Percentiles rank a stretch among this genome's conserved stretches.
phyloP scores from a whole-genome alignment of 176 grass and related monocot genomes.

The Eleusine indica region DNA sequence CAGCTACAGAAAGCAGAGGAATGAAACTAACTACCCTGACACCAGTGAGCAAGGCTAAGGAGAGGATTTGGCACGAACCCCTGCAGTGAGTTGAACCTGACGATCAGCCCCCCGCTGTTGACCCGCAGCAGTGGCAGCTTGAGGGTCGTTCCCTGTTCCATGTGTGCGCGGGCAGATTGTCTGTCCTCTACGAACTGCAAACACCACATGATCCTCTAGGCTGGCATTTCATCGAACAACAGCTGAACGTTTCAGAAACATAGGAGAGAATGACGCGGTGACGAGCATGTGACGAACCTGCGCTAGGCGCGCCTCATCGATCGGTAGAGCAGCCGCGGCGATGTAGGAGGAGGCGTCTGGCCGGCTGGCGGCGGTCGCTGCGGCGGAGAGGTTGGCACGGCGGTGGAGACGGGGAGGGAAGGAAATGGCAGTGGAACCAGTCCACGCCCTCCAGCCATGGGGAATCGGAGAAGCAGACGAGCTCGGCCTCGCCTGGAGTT shows the following conservation, averaged over 20 bases:
- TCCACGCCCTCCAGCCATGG: too few species aligned
- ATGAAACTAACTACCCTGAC: constrained; percentile 47
- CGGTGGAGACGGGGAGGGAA: not conserved
- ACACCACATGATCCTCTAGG: not conserved
- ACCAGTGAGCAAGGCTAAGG: constrained; percentile 72
- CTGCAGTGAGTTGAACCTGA: constrained; percentile 74
- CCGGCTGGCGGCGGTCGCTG: constrained; percentile 35
- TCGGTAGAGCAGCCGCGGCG: not conserved
- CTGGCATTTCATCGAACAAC: constrained; percentile 51
- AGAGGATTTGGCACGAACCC: constrained; percentile 93
- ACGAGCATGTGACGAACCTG: constrained; percentile 35
- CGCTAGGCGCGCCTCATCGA: constrained; percentile 49
- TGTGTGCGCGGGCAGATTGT: constrained; percentile 55
- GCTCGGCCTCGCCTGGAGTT: too few species aligned
- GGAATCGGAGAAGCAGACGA: too few species aligned
- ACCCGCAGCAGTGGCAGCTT: constrained; percentile 56
- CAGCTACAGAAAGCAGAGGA: not conserved
- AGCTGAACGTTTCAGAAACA: not conserved
- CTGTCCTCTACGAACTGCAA: constrained; percentile 68
- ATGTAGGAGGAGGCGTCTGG: not conserved
- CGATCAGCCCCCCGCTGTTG: constrained; percentile 74
- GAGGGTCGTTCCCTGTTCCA: constrained; percentile 59
- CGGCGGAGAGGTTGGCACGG: not conserved
- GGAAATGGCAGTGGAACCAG: too few species aligned
- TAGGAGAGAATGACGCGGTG: too few species aligned